A percentile compares a stretch with the other conserved stretches of the same genome.
phyloP scores from a whole-genome alignment of 2,329 filamentous ascomycete genomes.

The Raffaelea deltoideospora region DNA sequence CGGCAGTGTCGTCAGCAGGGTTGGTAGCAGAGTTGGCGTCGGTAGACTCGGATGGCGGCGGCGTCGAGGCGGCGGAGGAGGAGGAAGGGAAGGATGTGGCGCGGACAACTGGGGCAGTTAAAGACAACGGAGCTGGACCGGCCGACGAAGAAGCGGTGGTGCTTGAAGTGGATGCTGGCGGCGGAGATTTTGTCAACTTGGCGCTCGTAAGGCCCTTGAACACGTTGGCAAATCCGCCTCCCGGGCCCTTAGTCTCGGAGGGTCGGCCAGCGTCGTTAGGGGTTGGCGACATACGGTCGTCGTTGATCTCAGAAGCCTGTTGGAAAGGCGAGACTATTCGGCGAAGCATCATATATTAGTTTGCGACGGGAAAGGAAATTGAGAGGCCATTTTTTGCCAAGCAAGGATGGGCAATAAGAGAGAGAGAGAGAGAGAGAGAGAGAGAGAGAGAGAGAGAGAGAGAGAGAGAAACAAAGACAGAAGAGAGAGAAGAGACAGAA shows the following conservation, averaged over 20 bases:
- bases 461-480: background rate
- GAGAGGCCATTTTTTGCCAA: background rate
- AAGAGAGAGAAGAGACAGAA: background rate
- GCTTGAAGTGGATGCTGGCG: background rate
- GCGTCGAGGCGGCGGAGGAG: conserved; percentile 15
- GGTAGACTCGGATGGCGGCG: conserved; percentile 17
- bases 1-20: conserved; percentile 23
- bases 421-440: background rate
- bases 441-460: background rate
- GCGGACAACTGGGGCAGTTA: conserved; percentile 15
- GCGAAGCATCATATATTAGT: conserved; percentile 23
- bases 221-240: conserved; percentile 47
- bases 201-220: conserved; percentile 46
- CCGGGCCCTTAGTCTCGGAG: conserved; percentile 37
- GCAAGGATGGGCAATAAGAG: background rate
- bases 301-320: conserved; percentile 24
- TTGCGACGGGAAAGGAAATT: background rate
- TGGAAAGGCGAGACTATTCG: conserved; percentile 28
- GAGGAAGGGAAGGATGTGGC: conserved; percentile 17
- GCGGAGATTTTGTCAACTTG: conserved; percentile 33
- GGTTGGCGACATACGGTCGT: conserved; percentile 44
- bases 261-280: conserved; percentile 40
- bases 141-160: background rate
- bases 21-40: conserved; percentile 29
- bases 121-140: background rate